Evolutionary conservation across 2,329 filamentous ascomycete genomes (phyloP), one percentile per base, ranked within the genome.

Genomic region (Aspergillus fructus): DNA sequence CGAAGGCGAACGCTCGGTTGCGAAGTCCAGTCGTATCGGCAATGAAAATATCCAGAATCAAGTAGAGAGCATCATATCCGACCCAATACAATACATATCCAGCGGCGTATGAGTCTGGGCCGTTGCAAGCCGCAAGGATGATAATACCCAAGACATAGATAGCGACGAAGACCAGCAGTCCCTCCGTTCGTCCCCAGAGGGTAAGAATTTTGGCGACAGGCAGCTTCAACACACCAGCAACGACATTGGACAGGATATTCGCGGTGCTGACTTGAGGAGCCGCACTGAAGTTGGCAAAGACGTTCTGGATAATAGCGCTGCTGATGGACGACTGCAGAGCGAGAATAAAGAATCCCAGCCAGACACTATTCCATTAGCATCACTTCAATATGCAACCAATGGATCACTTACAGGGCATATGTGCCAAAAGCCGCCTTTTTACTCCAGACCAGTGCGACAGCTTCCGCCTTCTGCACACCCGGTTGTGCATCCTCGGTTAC

Each of bases 11-110:
- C 19, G 82, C 82, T 64, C 86, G 78, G 63, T 87, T 86, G 43
- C 79, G 79, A 41, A 89, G 75, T 2, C 79, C 78, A 0, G 86
- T 84, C 0, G 85, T 87, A 65, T 89, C 86, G 27, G 85, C 84
- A 52, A 86, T 79, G 65, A 89, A 84, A 43, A 89, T 78, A 51
- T 78, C 78, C 2, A 87, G 68, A 34, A 80, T 81, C 59, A 85
- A 84, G 33, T 77, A 76, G 7, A 88, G 73, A 3, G 82, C 83
- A 39, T 81, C 76, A 55, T 78, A 69, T 2, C 87, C 86, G 23
- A 87, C 79, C 68, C 79, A 81, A 67, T 85, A 88, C 55, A 89
- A 81, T 0, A 86, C 82, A 42, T 86, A 82, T 1, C 84, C 85
- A 0, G 86, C 85, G 13, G 85, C 83, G 66, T 86, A 90, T 1